Percentiles rank a stretch among this genome's conserved stretches.
Conservation (phyloP, 116 monocot species). For the Papilionanthe hybrid region DNA sequence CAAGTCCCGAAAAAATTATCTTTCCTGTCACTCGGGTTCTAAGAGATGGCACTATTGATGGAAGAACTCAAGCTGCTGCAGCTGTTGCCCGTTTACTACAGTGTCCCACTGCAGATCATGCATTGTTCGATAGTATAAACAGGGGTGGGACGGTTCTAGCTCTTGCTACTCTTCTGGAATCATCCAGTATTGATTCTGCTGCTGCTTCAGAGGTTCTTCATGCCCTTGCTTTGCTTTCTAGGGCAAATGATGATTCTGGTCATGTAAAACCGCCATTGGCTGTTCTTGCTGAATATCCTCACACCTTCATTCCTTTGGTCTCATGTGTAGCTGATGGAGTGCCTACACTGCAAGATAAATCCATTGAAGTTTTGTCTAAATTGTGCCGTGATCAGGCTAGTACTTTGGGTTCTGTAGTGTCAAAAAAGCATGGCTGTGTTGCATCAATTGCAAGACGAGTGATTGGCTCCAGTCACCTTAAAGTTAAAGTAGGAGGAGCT, state of each 20-base stretch:
- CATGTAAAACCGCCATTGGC: constrained; percentile 49
- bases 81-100: constrained; percentile 77
- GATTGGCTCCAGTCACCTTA: constrained; percentile 44
- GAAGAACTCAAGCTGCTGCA: constrained; percentile 81
- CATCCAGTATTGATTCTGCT: constrained; percentile 49
- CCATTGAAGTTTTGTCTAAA: constrained; percentile 83
- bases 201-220: constrained; percentile 86
- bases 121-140: constrained; percentile 52
- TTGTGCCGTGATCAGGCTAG: constrained; percentile 62
- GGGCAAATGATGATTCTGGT: constrained; percentile 36
- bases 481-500: constrained; percentile 74
- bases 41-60: constrained; percentile 72
- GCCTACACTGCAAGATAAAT: constrained; percentile 72
- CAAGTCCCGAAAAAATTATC: constrained; percentile 58
- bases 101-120: constrained; percentile 36
- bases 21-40: constrained; percentile 69
- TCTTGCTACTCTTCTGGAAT: constrained; percentile 70
- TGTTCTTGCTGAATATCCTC: constrained; percentile 68
- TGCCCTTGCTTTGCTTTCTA: constrained; percentile 69
- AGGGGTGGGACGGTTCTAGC: constrained; percentile 75
- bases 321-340: constrained; percentile 60
- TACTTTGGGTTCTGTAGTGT: constrained; percentile 59
- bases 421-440: constrained; percentile 57
- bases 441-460: constrained; percentile 69
- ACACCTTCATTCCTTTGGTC: constrained; percentile 70